phyloP scores from a whole-genome alignment of 2,329 filamentous ascomycete species.

The Penicillium olsonii region DNA sequence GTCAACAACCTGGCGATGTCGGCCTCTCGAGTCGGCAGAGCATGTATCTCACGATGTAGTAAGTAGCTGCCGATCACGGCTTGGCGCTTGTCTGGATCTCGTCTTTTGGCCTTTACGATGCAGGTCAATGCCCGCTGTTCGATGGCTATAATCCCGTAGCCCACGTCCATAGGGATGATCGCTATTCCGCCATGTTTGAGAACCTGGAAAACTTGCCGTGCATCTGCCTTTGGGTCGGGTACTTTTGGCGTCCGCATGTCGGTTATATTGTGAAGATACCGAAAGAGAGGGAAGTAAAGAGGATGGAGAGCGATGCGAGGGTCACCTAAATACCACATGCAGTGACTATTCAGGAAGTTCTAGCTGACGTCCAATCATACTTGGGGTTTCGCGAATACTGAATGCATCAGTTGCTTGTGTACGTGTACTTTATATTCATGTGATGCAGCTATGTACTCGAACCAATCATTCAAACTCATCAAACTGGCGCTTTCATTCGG shows the following conservation, averaged over 20 bases:
- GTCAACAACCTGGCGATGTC: constrained; percentile 24
- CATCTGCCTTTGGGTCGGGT: constrained; percentile 15
- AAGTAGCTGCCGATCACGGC: constrained; percentile 30
- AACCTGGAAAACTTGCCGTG: constrained; percentile 21
- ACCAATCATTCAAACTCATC: background rate
- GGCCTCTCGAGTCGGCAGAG: constrained; percentile 14
- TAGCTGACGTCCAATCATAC: background rate
- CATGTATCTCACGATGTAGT: constrained; percentile 27
- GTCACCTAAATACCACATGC: background rate
- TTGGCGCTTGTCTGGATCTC: constrained; percentile 27
- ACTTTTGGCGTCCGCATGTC: background rate
- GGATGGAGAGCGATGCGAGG: background rate
- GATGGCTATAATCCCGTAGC: constrained; percentile 28
- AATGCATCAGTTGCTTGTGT: no score
- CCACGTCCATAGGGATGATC: constrained; percentile 29
- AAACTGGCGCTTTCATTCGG: background rate
- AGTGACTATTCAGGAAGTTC: background rate
- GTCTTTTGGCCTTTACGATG: constrained; percentile 22
- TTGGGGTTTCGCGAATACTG: background rate
- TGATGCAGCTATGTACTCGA: no score
- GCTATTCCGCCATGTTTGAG: constrained; percentile 27
- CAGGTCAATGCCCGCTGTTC: constrained; percentile 22
- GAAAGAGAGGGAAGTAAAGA: no score
- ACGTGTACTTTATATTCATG: no score
- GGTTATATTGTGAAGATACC: no score